These are phyloP conservation scores for Lasiosphaeria miniovina DNA, from an alignment of 495 filamentous ascomycete genomes.

Conservation along the genomic window DNA sequence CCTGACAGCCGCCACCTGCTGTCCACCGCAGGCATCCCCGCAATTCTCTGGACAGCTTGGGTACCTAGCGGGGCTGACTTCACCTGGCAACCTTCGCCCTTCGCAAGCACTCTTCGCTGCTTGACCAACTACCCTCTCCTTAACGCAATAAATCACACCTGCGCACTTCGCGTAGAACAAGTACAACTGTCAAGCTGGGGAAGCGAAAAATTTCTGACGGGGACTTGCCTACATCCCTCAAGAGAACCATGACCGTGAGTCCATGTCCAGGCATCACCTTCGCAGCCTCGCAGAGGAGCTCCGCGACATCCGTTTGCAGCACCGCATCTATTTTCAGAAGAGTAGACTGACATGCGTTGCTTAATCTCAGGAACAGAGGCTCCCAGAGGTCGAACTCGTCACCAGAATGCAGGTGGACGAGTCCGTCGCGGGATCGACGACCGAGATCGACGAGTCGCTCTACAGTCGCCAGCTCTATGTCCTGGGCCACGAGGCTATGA, in stretches of 20 bases:
- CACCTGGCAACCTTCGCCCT: constrained; percentile 6
- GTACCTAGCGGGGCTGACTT: constrained; percentile 13
- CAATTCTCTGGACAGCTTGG: constrained; percentile 4
- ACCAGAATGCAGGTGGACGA: constrained; percentile 82
- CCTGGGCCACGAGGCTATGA: constrained; percentile 98
- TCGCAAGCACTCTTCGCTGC: background rate
- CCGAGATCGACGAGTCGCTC: constrained; percentile 91
- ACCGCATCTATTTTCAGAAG: background rate
- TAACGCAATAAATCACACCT: background rate
- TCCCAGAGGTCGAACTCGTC: constrained; percentile 59
- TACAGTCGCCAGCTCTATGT: constrained; percentile 99
- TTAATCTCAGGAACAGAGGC: constrained; percentile 35
- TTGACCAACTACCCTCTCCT: background rate
- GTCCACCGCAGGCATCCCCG: constrained; percentile 3
- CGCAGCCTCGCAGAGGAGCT: background rate
- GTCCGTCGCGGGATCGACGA: constrained; percentile 43
- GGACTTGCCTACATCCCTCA: constrained; percentile 67
- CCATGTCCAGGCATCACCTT: background rate
- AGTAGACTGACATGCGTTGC: background rate
- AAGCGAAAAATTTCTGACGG: constrained; percentile 83
- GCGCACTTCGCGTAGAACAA: constrained; percentile 12
- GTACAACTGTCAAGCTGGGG: constrained; percentile 52
- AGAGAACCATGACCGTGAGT: constrained; percentile 84
- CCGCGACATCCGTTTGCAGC: background rate
- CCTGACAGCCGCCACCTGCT: too few relatives aligned